Evolutionary conservation across 805 yeast species (phyloP), one percentile per base, ranked within the genome.

Genomic region (Metschnikowia dekortorum): DNA sequence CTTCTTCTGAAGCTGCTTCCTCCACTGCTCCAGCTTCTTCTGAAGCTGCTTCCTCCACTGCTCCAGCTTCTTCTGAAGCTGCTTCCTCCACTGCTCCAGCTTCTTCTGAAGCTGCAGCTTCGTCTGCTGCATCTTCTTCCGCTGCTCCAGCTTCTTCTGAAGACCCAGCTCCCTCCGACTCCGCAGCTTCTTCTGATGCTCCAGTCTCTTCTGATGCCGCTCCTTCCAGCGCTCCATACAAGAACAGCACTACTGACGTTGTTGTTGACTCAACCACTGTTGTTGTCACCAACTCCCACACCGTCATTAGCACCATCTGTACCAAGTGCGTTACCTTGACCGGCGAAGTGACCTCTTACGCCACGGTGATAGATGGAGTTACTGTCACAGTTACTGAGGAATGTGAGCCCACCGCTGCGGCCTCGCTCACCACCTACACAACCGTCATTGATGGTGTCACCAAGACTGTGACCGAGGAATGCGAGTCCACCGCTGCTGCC

Each of bases 221-320:
- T 8, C 16, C 50, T 30, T 31, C 29, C 14, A 41, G 35, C 14
- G 39, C 36, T n/a, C 33, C 43, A 13, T 18, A 29, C 28, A 35
- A 30, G 2, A 44, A 44, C 32, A 14, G 16, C 8, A 35, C 46
- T 34, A 28, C 39, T 10, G 44, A 32, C 32, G 46, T 16, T 16
- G 47, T 39, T 28, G 34, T 54, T 26, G 53, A 51, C 46, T 47
- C 52, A 9, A 48, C 43, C 11, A 46, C 52, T 7, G 48, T 43
- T 4, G 32, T 41, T 14, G 50, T 49, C 3, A 49, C 55, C n/a
- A 31, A 51, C 49, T 40, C 40, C 9, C 33, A 11, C 26, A 55
- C 58, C 11, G 16, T 39, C 32, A 53, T 48, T 26, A 48, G 48
- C 36, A 49, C 55, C 34, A 32, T 55, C 16, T 55, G 58, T 44